Evolutionary conservation across 2,329 filamentous ascomycete species (phyloP), one percentile per base, ranked within the genome.

Genomic region (Claviceps humidiphila): DNA sequence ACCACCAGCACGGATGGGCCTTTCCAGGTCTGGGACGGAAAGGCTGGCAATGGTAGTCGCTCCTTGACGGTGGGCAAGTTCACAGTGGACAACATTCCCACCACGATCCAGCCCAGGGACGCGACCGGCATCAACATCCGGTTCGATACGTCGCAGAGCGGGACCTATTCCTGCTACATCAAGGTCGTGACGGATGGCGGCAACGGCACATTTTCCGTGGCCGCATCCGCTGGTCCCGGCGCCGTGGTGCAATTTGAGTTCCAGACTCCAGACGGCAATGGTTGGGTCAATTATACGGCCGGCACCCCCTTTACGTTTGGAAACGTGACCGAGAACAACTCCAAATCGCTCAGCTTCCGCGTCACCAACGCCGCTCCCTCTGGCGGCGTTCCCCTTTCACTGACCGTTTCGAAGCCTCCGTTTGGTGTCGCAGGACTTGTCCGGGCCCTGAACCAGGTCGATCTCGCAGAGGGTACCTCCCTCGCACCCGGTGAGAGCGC

Each of bases 321-420:
- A 14, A 74, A 75, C 41, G 77, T 81, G 2, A 72, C 70, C 0
- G 71, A 80, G 58, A 77, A 77, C 40, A 71, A 66, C 0, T 73
- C 71, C 0, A 66, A 64, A 1, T 69, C 67, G 4, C 67, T 80
- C 3, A 71, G 70, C 50, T 67, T 82, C 61, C 71, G 78, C 1
- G 60, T 81, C 24, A 77, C 72, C 39, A 82, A 81, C 59, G 68
- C 62, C 2, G 77, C 74, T 4, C 62, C 68, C 0, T 49, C 63
- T 0, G 73, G 72, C 2, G 71, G 70, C 5, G 71, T 75, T 13
- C 64, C 64, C 1, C 68, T 81, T 1, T 76, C 73, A 0, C 63
- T 81, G 14, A 81, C 78, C 0, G 76, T 82, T 2, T 82, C 78
- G 0, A 82, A 82, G 59, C 77, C 78, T 4, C 79, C 79, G 0